phyloP scores from a whole-genome alignment of 176 grass and related monocot genomes.

The Zea luxurians region DNA sequence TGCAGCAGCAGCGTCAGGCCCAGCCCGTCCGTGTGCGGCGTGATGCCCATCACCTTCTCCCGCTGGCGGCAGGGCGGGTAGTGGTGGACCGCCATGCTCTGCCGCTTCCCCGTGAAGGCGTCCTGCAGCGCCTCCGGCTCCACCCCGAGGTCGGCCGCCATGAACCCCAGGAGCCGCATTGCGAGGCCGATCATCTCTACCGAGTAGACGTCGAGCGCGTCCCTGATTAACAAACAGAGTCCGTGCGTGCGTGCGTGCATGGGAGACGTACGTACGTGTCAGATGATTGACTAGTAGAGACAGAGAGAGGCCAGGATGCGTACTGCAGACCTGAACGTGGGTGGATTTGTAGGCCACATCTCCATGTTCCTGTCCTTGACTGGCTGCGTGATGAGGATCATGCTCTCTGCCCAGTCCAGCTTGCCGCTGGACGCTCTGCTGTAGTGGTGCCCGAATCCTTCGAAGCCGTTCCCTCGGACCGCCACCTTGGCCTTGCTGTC shows the following conservation, averaged over 20 bases:
- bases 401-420: constrained; percentile 26
- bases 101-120: neutral
- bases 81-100: constrained; percentile 11
- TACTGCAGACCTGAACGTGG: neutral
- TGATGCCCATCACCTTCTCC: constrained; percentile 33
- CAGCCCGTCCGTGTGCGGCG: constrained; percentile 13
- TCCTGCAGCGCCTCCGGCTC: neutral
- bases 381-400: constrained; percentile 21
- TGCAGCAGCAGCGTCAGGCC: constrained; percentile 20
- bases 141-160: neutral
- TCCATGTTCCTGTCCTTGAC: neutral
- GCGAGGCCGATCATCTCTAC: neutral
- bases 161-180: neutral
- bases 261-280: too few relatives aligned
- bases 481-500: neutral
- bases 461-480: neutral
- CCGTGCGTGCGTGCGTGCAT: neutral
- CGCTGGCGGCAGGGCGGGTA: constrained; percentile 26
- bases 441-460: constrained; percentile 31
- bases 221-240: neutral
- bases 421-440: neutral
- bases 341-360: constrained; percentile 10
- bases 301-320: too few relatives aligned
- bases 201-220: neutral
- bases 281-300: neutral